Conservation (phyloP, 2,329 filamentous ascomycete species). For the Exophiala spinifera region DNA sequence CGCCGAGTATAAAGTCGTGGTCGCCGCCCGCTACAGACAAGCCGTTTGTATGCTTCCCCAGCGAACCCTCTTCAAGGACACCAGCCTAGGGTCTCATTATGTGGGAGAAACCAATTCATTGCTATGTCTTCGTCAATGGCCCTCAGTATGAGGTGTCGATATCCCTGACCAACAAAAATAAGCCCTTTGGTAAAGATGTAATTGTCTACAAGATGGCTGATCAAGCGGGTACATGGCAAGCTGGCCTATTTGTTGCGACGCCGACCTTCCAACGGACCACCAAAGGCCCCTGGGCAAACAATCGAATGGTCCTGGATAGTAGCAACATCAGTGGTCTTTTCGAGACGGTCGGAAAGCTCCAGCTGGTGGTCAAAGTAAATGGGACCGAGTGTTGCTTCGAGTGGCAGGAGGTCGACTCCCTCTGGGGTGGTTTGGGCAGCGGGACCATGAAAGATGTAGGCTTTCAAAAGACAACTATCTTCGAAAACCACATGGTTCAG, state of each 20-base stretch:
- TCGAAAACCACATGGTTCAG: neutral
- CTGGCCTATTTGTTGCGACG: too few relatives aligned
- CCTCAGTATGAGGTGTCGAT: neutral
- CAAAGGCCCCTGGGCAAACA: neutral
- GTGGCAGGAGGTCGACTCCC: neutral
- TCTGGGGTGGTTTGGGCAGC: neutral
- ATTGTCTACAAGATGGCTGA: too few relatives aligned
- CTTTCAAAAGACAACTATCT: neutral
- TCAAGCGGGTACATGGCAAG: too few relatives aligned
- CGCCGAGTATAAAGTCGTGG: too few relatives aligned
- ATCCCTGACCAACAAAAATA: neutral
- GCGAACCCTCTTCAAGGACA: too few relatives aligned
- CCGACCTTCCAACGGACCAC: neutral
- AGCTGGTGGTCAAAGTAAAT: neutral
- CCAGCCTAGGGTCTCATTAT: too few relatives aligned
- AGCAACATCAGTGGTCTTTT: neutral
- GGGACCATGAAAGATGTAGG: neutral
- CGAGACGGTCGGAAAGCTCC: neutral
- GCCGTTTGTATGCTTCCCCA: too few relatives aligned
- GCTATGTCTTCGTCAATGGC: neutral
- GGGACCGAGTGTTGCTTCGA: neutral
- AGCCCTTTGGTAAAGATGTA: neutral
- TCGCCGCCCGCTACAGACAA: too few relatives aligned
- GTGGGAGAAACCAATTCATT: constrained; percentile 1
- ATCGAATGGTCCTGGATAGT: neutral